Conservation (phyloP, 1,284 basidiomycete genomes). For the Omphalotus olearius region DNA sequence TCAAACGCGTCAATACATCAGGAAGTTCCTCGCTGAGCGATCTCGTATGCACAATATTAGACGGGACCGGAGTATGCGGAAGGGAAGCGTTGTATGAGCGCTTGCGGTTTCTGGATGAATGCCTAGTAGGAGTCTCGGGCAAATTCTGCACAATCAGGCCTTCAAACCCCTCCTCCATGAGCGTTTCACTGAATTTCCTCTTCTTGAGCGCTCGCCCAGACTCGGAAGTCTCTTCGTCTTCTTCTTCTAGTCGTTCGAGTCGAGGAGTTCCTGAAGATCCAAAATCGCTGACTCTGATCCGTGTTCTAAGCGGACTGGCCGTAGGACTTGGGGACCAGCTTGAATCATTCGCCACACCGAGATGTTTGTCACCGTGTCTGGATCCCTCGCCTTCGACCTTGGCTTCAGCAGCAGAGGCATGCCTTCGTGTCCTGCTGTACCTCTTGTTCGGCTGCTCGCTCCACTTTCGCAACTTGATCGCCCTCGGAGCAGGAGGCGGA, state of each 20-base stretch:
- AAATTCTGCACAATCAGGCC: too few species aligned
- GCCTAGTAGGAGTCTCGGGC: too few species aligned
- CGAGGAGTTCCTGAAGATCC: conserved; percentile 21
- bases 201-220: background rate
- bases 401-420: conserved; percentile 1
- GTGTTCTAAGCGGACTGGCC: conserved; percentile 12
- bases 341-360: conserved; percentile 4
- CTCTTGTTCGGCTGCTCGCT: background rate
- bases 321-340: conserved; percentile 29
- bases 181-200: too few species aligned
- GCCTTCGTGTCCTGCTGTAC: background rate
- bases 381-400: conserved; percentile 13
- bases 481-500: conserved; percentile 25
- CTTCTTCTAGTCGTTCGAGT: conserved; percentile 28
- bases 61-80: too few species aligned
- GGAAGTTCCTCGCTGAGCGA: too few species aligned
- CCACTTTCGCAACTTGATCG: conserved; percentile 4
- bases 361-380: conserved; percentile 7
- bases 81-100: too few species aligned
- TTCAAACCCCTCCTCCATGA: too few species aligned
- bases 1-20: too few species aligned
- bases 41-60: too few species aligned
- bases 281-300: conserved; percentile 13
- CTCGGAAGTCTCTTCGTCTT: conserved; percentile 33
- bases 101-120: too few species aligned